A percentile compares a stretch with the other conserved stretches of the same genome.
Conservation (phyloP, 2,329 filamentous ascomycete genomes). For the Pyricularia pennisetigena region DNA sequence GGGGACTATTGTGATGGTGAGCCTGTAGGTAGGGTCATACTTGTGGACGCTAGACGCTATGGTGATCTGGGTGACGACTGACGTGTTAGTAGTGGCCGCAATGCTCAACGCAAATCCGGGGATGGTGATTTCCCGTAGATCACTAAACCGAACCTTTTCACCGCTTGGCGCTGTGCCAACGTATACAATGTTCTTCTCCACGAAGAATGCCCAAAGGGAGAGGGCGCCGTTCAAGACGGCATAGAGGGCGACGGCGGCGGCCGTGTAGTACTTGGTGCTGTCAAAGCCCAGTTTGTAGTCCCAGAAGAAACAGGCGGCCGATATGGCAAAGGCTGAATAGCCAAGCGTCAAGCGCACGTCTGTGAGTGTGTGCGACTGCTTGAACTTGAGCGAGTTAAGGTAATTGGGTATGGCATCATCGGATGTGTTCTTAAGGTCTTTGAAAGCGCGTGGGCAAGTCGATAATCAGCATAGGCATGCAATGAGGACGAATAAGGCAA, state of each 20-base stretch:
- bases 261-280: conserved; percentile 69
- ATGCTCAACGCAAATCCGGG: not conserved
- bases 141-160: conserved; percentile 35
- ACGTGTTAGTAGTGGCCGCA: not conserved
- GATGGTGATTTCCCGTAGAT: not conserved
- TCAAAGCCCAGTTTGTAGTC: conserved; percentile 92
- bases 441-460: not conserved
- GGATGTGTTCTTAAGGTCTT: conserved; percentile 96
- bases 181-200: conserved; percentile 78
- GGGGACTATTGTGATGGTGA: conserved; percentile 50
- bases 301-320: conserved; percentile 76
- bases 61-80: conserved; percentile 45
- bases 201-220: conserved; percentile 74
- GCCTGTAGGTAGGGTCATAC: conserved; percentile 69
- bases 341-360: conserved; percentile 79
- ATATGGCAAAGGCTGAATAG: conserved; percentile 70
- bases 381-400: conserved; percentile 78
- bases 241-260: conserved; percentile 70
- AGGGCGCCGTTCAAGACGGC: conserved; percentile 67
- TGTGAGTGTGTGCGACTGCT: conserved; percentile 67
- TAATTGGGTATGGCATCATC: conserved; percentile 94
- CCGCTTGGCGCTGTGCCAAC: conserved; percentile 58
- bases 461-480: not conserved
- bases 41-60: conserved; percentile 68
- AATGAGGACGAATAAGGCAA: not conserved